Percentiles rank a stretch among this genome's conserved stretches.
These are phyloP conservation scores for Plasmodium ovale DNA, from an alignment of 169 alveolate genomes.

Conservation along the genomic window DNA sequence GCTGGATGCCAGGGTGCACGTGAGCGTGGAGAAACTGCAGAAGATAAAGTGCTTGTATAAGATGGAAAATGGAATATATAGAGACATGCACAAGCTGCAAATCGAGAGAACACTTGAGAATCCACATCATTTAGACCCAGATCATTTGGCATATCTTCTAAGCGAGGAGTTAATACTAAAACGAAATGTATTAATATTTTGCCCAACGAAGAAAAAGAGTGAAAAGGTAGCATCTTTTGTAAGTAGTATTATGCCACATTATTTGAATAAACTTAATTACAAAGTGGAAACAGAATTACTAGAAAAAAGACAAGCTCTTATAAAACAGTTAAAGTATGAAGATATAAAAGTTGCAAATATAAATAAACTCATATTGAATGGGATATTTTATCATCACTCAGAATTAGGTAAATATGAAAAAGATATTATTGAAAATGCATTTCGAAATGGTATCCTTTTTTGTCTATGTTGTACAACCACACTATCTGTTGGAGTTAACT, in stretches of 20 bases:
- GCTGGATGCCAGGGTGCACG: constrained; percentile 60
- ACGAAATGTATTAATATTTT: constrained; percentile 65
- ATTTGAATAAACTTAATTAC: constrained; percentile 25
- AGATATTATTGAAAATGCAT: constrained; percentile 48
- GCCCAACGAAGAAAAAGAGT: constrained; percentile 46
- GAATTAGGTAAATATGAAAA: constrained; percentile 32
- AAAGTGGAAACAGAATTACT: constrained; percentile 4
- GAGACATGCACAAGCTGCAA: constrained; percentile 19
- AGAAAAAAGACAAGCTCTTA: constrained; percentile 17
- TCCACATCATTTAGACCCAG: constrained; percentile 29
- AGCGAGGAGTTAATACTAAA: constrained; percentile 61
- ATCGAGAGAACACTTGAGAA: constrained; percentile 28
- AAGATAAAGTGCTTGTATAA: constrained; percentile 57
- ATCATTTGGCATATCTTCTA: constrained; percentile 41
- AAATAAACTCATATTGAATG: constrained; percentile 49
- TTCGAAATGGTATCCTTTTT: constrained; percentile 34
- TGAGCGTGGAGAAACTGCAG: constrained; percentile 33
- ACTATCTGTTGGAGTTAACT: constrained; percentile 63
- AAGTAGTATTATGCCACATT: constrained; percentile 29
- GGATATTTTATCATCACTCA: constrained; percentile 73
- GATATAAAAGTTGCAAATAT: background rate
- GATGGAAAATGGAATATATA: constrained; percentile 38
- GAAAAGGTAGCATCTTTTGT: constrained; percentile 47
- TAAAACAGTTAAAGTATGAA: constrained; percentile 20
- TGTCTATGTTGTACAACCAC: constrained; percentile 74